These are phyloP conservation scores for Hypomontagnella monticulosa DNA, from an alignment of 495 filamentous ascomycete genomes.

Conservation along the genomic window DNA sequence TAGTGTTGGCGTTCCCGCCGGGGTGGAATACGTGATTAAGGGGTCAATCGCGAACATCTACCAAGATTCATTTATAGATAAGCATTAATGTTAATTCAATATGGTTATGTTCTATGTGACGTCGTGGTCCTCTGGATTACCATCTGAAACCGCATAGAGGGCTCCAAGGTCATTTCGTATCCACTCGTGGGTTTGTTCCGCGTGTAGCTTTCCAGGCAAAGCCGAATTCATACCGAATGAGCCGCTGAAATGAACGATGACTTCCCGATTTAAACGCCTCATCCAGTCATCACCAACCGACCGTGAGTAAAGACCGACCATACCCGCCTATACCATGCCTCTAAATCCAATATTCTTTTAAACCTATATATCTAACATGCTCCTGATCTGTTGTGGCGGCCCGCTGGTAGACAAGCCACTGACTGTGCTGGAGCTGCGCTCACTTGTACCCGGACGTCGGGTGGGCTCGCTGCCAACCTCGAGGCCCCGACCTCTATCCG, in stretches of 20 bases:
- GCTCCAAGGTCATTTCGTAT: too few species aligned
- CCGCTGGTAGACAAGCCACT: conserved; percentile 47
- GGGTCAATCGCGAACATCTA: too few species aligned
- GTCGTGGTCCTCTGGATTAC: too few species aligned
- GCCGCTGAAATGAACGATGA: conserved; percentile 11
- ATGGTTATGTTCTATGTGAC: too few species aligned
- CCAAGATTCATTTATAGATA: too few species aligned
- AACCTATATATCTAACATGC: conserved; percentile 67
- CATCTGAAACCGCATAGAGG: too few species aligned
- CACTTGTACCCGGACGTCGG: conserved; percentile 25
- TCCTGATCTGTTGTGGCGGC: conserved; percentile 61
- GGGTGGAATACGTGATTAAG: too few species aligned
- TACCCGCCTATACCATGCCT: not conserved
- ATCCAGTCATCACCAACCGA: conserved; percentile 25
- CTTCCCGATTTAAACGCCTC: conserved; percentile 21
- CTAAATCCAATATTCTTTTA: not conserved
- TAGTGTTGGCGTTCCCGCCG: too few species aligned
- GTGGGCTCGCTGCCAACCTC: conserved; percentile 17
- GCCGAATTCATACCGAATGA: not conserved
- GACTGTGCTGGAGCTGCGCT: conserved; percentile 48
- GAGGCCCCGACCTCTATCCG: conserved; percentile 39
- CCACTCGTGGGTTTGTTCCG: too few species aligned
- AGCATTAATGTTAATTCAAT: too few species aligned
- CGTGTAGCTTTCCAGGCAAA: conserved; percentile 5
- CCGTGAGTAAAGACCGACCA: conserved; percentile 21